Percentiles rank a stretch among this genome's conserved stretches.
Evolutionary conservation across 306 rosid genomes (phyloP).

Genomic region (Cicer cuneatum): DNA sequence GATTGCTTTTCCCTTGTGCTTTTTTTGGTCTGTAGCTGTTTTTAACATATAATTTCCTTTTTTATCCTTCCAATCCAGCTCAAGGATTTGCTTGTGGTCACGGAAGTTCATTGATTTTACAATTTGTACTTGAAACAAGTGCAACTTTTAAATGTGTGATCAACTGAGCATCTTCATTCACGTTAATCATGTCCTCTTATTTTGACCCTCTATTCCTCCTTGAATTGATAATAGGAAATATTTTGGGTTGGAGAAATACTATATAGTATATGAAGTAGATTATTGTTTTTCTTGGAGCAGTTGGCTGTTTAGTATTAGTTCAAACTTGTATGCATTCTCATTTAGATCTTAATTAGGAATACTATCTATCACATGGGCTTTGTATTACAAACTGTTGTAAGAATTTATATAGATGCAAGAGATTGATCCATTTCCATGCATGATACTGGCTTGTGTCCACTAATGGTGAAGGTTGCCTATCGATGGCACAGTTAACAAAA

Average conservation of each 20-base stretch:
- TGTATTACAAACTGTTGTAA: conserved; percentile 14
- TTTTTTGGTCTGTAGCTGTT: conserved; percentile 23
- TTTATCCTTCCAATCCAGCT: conserved; percentile 28
- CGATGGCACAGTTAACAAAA: neutral
- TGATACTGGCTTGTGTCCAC: conserved; percentile 4
- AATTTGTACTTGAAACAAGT: neutral
- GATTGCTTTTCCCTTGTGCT: conserved; percentile 2
- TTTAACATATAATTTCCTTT: conserved; percentile 6
- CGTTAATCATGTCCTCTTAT: conserved; percentile 10
- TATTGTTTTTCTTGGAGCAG: conserved; percentile 15
- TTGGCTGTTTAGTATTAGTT: neutral
- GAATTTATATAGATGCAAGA: conserved; percentile 13
- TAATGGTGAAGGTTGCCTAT: conserved; percentile 13
- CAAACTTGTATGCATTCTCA: neutral
- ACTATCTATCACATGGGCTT: conserved; percentile 1
- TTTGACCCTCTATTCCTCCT: conserved; percentile 34
- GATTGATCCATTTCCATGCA: conserved; percentile 24
- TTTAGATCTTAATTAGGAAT: conserved; percentile 40
- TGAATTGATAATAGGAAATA: conserved; percentile 31
- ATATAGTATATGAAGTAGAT: conserved; percentile 5
- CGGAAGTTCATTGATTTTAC: conserved; percentile 20
- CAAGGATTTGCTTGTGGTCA: conserved; percentile 16
- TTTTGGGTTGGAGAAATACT: conserved; percentile 22
- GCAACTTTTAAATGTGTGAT: conserved; percentile 8
- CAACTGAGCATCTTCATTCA: conserved; percentile 11